Evolutionary conservation across 73 alveolate genomes (phyloP).

Genomic region (Tetrahymena elliotti): DNA sequence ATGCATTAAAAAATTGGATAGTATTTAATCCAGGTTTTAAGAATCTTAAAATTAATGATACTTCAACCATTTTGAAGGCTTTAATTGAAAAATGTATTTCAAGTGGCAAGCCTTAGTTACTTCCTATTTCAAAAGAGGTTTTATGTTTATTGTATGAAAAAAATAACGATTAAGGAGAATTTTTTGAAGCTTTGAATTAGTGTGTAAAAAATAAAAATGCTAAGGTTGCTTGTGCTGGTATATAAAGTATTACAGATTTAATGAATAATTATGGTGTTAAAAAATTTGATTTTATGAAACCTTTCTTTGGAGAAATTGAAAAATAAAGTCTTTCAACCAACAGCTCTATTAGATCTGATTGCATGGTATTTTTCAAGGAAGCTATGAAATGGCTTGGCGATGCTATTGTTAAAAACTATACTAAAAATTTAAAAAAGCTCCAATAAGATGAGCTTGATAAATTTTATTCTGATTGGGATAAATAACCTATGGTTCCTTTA

Average conservation of each 20-base stretch:
- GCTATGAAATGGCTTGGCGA: conserved; percentile 69
- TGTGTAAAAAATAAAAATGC: conserved; percentile 43
- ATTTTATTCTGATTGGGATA: conserved; percentile 27
- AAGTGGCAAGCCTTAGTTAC: conserved; percentile 55
- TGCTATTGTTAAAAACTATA: conserved; percentile 34
- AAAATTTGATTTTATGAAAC: conserved; percentile 53
- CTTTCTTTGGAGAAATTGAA: conserved; percentile 42
- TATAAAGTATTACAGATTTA: conserved; percentile 21
- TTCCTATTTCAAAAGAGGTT: conserved; percentile 36
- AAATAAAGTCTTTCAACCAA: conserved; percentile 45
- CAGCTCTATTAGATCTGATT: conserved; percentile 52
- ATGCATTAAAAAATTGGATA: conserved; percentile 42
- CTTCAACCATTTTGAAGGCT: conserved; percentile 37
- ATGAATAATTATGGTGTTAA: conserved; percentile 53
- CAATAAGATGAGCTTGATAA: conserved; percentile 49
- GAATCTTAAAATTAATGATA: conserved; percentile 22
- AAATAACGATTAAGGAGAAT: conserved; percentile 47
- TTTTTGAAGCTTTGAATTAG: conserved; percentile 45
- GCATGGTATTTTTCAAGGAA: conserved; percentile 65
- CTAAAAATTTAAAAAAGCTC: conserved; percentile 50
- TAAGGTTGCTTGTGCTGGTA: conserved; percentile 54
- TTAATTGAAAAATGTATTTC: conserved; percentile 63
- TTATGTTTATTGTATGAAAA: conserved; percentile 49
- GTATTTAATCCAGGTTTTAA: conserved; percentile 20
- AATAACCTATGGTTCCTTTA: conserved; percentile 33